These are phyloP conservation scores for Drechslera avenae DNA, from an alignment of 2,329 filamentous ascomycete genomes.

Conservation along the genomic window DNA sequence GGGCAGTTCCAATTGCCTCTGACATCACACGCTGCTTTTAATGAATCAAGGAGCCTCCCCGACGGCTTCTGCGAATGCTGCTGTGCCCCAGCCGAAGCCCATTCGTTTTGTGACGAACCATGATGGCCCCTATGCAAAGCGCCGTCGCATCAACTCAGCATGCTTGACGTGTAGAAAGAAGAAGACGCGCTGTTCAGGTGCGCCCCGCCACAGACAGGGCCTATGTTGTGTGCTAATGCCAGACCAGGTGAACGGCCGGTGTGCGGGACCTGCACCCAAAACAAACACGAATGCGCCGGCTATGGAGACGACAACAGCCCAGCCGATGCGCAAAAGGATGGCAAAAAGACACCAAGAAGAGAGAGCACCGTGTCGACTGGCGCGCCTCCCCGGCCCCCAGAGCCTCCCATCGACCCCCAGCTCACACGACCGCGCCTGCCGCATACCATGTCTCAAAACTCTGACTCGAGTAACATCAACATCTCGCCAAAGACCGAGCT, in stretches of 20 bases:
- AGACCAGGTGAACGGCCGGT: slow-evolving; percentile 45
- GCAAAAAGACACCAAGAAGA: slow-evolving; percentile 28
- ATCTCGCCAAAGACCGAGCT: slow-evolving; percentile 29
- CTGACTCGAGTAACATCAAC: slow-evolving; percentile 27
- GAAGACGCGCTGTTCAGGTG: slow-evolving; percentile 57
- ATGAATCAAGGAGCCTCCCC: slow-evolving; percentile 43
- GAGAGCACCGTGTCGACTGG: slow-evolving; percentile 22
- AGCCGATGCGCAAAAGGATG: slow-evolving; percentile 25
- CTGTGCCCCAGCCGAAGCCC: slow-evolving; percentile 43
- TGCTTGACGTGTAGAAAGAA: slow-evolving; percentile 56
- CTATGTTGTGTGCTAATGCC: slow-evolving; percentile 10
- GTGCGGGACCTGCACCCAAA: slow-evolving; percentile 55
- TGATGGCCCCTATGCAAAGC: slow-evolving; percentile 50
- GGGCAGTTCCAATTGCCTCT: slow-evolving; percentile 12
- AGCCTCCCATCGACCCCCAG: slow-evolving; percentile 32
- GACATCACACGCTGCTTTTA: slow-evolving; percentile 26
- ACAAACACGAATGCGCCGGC: slow-evolving; percentile 55
- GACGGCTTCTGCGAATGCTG: slow-evolving; percentile 35
- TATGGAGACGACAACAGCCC: slow-evolving; percentile 48
- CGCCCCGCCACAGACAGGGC: neutral
- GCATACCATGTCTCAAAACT: slow-evolving; percentile 28
- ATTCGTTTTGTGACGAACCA: slow-evolving; percentile 52
- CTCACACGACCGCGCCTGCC: slow-evolving; percentile 32
- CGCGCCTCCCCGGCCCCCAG: slow-evolving; percentile 17
- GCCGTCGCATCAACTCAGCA: slow-evolving; percentile 49